Evolutionary conservation across 768 basidiomycete species (phyloP), one percentile per base, ranked within the genome.

Genomic region (Boletus vinaceobasis): DNA sequence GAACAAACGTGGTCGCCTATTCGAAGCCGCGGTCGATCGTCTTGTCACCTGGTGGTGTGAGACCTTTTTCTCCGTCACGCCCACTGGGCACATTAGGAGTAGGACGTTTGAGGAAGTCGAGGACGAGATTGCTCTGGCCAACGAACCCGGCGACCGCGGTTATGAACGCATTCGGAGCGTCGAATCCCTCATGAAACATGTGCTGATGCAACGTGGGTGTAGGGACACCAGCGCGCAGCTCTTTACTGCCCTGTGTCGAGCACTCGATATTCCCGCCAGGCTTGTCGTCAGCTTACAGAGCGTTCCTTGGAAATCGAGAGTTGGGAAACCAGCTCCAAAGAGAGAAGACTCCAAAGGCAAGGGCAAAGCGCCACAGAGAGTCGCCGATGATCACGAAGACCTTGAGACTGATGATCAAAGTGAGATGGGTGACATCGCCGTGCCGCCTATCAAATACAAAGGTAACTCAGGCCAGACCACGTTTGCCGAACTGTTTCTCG

Each of bases 161-260:
- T 77, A 79, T 36, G 95, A 96, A 70, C 65, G 76, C 3, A 82
- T 97, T 29, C 79, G 86, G 43, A 86, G 85, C 48, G 75, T 79
- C 14, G 94, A 95, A 66, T 93, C 91, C 59, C 77, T 98, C 37
- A 94, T 95, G 90, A 98, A 97, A 67, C 93, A 95, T 66, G 88
- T 86, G 1, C 73, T 98, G 19, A 85, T 88, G 79, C 81, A 79
- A 51, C 77, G 73, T 55, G 97, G 95, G 7, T 88, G 86, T 23
- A 79, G 90, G 56, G 97, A 99, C 68, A 82, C 83, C 37, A 89
- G 88, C 54, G 88, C 93, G 1, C 93, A 96, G 61, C 79, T 98
- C 4, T 98, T 98, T 68, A 95, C 93, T 5, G 85, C 91, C 1
- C 75, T 97, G 0, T 92, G 93, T 69, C 80, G 97, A 21, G 90